These are phyloP conservation scores for Termitomyces sp. DNA, from an alignment of 1,284 basidiomycete species.

Conservation along the genomic window DNA sequence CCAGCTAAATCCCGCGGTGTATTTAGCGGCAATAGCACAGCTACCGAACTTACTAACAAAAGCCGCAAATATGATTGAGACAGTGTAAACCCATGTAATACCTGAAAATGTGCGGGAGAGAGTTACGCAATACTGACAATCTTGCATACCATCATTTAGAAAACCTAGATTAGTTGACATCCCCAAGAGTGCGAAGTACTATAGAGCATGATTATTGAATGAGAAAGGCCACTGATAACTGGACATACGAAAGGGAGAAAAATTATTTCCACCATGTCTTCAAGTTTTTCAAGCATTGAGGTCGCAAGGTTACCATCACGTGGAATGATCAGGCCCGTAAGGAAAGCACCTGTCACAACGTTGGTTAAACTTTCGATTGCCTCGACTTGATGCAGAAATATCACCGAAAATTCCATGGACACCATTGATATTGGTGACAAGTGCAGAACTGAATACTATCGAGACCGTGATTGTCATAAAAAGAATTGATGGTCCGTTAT, in stretches of 20 bases:
- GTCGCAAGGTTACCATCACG: slow-evolving; percentile 84
- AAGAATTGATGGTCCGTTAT: slow-evolving; percentile 70
- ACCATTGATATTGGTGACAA: slow-evolving; percentile 92
- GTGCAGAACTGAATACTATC: slow-evolving; percentile 79
- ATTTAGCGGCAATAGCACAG: slow-evolving; percentile 65
- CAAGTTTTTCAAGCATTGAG: slow-evolving; percentile 72
- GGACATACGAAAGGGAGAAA: slow-evolving; percentile 78
- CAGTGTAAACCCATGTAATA: slow-evolving; percentile 87
- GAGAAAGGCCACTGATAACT: neutral
- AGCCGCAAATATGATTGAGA: slow-evolving; percentile 76
- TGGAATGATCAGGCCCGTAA: slow-evolving; percentile 88
- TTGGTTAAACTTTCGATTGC: neutral
- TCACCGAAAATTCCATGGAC: slow-evolving; percentile 86
- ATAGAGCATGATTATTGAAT: neutral
- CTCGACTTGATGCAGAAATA: slow-evolving; percentile 11
- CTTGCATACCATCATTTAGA: slow-evolving; percentile 60
- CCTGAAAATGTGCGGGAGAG: slow-evolving; percentile 27
- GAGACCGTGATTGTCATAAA: slow-evolving; percentile 79
- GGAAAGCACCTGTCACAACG: slow-evolving; percentile 61
- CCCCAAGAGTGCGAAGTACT: slow-evolving; percentile 89
- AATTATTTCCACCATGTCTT: slow-evolving; percentile 77
- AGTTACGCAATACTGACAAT: neutral
- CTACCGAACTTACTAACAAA: slow-evolving; percentile 82
- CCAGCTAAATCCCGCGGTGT: slow-evolving; percentile 64
- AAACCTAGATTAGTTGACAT: slow-evolving; percentile 84